Base-by-base conservation (phyloP, 2,329 filamentous ascomycete genomes). In the Acrodontium crateriforme region DNA sequence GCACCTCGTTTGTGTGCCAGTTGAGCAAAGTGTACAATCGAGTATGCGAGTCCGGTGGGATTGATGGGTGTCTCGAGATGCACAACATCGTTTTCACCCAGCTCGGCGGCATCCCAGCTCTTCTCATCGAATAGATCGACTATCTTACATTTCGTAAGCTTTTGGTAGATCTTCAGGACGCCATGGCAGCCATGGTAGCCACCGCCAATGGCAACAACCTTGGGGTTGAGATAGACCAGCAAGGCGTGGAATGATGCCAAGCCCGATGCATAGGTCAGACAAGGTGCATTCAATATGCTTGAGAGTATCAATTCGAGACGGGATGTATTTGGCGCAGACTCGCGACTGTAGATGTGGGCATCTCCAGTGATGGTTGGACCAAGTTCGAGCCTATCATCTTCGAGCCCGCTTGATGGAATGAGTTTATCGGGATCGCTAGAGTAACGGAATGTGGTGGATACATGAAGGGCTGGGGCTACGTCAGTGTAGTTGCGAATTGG, bases 151-250 rank as follows among this genome's bases (percentile, higher is more conserved):
- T 78, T 78, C 15, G 76, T 82, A 27, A 94, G 70, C 38, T 82
- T 80, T 34, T 67, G 56, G 40, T 91, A 65, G 30, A 95, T 58
- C 17, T 56, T 56, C 43, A 94, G 69, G 16, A 93, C 80, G 36
- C 81, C 83, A 54, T 93, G 83, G 56, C 82, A 92, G 44, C 89
- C 89, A 59, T 95, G 89, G 58, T 95, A 98, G 22, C 84, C 85
- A 10, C 68, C 74, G 19, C 75, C 75, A 39, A 95, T 83, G 41
- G 83, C 78, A 31, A 95, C 72, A 33, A 77, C 74, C 42, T 73
- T 73, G 1, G 89, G 89, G 52, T 91, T 84, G 6, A 92, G 59
- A 47, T 74, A 73, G n/a, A 85, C 74, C 2, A 95, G 67, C 33
- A 91, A 62, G 17, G 82, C 85, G 54, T 95, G 81, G 59, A 94